Conservation (phyloP, 306 rosid species). For the Alnus glutinosa region DNA sequence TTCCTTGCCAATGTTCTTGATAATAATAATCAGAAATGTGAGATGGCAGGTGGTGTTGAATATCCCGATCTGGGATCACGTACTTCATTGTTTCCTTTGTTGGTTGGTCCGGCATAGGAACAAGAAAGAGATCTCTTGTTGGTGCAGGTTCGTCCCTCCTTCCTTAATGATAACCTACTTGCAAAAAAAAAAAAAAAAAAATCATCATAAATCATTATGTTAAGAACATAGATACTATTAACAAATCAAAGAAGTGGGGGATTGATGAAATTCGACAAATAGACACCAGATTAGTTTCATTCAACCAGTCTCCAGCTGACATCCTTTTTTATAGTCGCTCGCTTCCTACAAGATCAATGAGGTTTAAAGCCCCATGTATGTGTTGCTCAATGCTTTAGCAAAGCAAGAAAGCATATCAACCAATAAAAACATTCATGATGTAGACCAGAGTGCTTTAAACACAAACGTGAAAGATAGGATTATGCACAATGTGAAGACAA, state of each 20-base stretch:
- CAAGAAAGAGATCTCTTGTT: too few relatives aligned
- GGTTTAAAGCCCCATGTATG: slow-evolving; percentile 89
- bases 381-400: slow-evolving; percentile 83
- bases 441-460: neutral
- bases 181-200: neutral
- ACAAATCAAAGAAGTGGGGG: neutral
- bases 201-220: slow-evolving; percentile 12
- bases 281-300: slow-evolving; percentile 83
- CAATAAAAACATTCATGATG: slow-evolving; percentile 1
- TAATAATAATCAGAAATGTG: too few relatives aligned
- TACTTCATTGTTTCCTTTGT: too few relatives aligned
- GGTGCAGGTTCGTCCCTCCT: too few relatives aligned
- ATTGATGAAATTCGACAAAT: slow-evolving; percentile 2
- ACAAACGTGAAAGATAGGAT: neutral
- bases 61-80: too few relatives aligned
- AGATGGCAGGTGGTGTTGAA: too few relatives aligned
- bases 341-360: slow-evolving; percentile 97
- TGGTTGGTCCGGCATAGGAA: too few relatives aligned
- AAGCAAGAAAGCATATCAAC: slow-evolving; percentile 18
- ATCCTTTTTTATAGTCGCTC: slow-evolving; percentile 92
- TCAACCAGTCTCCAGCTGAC: slow-evolving; percentile 92
- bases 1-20: too few relatives aligned
- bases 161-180: slow-evolving; percentile 78
- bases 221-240: slow-evolving; percentile 7
- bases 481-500: slow-evolving; percentile 88